Percentiles rank a stretch among this genome's conserved stretches.
Evolutionary conservation across 1,284 basidiomycete species (phyloP).

Genomic region (Grifola frondosa): DNA sequence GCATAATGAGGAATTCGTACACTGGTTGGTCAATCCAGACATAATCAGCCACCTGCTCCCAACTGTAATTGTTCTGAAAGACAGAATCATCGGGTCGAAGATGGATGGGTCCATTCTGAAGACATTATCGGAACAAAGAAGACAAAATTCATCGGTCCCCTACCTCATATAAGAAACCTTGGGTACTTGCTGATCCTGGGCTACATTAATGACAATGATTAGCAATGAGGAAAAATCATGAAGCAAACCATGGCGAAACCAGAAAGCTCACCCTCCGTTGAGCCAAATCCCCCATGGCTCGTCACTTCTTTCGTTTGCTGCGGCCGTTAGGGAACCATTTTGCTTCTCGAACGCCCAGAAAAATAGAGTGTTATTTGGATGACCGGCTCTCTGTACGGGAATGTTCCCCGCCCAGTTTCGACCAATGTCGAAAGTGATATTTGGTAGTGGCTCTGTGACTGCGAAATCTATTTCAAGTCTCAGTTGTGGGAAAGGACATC

Average conservation of each 20-base stretch:
- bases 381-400: conserved; percentile 49
- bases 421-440: conserved; percentile 56
- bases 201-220: neutral
- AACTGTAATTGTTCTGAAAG: conserved; percentile 52
- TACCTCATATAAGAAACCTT: conserved; percentile 42
- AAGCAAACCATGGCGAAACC: conserved; percentile 39
- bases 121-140: neutral
- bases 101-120: conserved; percentile 66
- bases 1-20: conserved; percentile 14
- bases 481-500: neutral
- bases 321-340: conserved; percentile 24
- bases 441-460: conserved; percentile 47
- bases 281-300: conserved; percentile 74
- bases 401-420: conserved; percentile 70
- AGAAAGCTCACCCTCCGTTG: conserved; percentile 51
- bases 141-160: neutral
- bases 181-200: conserved; percentile 68
- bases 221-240: conserved; percentile 6
- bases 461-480: conserved; percentile 22
- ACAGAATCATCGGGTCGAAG: conserved; percentile 50
- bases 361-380: conserved; percentile 71
- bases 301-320: conserved; percentile 3
- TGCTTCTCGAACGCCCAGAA: conserved; percentile 69
- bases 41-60: conserved; percentile 61
- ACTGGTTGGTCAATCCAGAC: conserved; percentile 77